phyloP scores from a whole-genome alignment of 2,329 filamentous ascomycete species.

The Aspergillus fructus region DNA sequence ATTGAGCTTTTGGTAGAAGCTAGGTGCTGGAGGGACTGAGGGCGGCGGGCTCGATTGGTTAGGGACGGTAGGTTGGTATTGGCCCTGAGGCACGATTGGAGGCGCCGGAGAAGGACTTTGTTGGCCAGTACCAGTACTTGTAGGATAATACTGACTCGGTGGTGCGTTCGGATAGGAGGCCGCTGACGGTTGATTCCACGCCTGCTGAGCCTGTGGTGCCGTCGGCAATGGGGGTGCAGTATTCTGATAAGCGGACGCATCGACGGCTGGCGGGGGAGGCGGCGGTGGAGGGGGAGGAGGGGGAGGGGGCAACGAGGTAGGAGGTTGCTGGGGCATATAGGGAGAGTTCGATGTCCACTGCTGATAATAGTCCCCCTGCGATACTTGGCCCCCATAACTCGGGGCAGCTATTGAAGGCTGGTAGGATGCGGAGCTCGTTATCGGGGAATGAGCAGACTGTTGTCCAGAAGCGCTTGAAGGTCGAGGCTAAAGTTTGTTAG shows the following conservation, averaged over 20 bases:
- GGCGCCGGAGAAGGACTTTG: not conserved
- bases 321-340: slow-evolving; percentile 23
- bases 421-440: slow-evolving; percentile 18
- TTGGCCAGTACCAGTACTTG: not conserved
- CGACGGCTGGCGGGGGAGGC: slow-evolving; percentile 24
- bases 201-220: slow-evolving; percentile 25
- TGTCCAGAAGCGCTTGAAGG: slow-evolving; percentile 29
- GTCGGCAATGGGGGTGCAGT: slow-evolving; percentile 13
- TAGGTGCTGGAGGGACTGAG: not conserved
- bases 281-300: slow-evolving; percentile 41
- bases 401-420: slow-evolving; percentile 20
- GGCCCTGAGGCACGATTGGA: slow-evolving; percentile 20
- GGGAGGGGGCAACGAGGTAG: slow-evolving; percentile 24
- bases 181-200: slow-evolving; percentile 26
- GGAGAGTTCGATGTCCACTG: slow-evolving; percentile 24
- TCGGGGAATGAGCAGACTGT: slow-evolving; percentile 21
- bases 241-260: slow-evolving; percentile 32
- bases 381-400: slow-evolving; percentile 16
- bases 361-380: slow-evolving; percentile 12
- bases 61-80: slow-evolving; percentile 6
- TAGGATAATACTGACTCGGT: slow-evolving; percentile 17
- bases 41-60: not conserved
- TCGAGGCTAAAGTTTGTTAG: slow-evolving; percentile 32
- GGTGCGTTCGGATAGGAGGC: slow-evolving; percentile 32
- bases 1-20: slow-evolving; percentile 4